phyloP scores from a whole-genome alignment of 2,329 filamentous ascomycete genomes.

The Daldinia sp. region DNA sequence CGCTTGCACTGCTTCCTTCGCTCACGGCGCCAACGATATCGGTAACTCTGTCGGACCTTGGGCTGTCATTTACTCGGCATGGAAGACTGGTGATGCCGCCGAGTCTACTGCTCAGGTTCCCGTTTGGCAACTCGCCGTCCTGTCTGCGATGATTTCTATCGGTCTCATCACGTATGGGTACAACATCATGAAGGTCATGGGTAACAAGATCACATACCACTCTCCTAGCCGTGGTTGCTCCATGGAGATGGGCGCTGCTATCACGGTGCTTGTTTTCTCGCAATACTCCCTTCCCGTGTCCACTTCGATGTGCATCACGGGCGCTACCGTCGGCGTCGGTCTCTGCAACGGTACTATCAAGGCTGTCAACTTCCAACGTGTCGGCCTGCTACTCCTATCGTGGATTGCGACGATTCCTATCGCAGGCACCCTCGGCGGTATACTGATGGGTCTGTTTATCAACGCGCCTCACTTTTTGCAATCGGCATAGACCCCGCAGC shows the following conservation, averaged over 20 bases:
- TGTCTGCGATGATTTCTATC: conserved; percentile 68
- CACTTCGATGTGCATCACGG: conserved; percentile 82
- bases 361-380: conserved; percentile 79
- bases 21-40: conserved; percentile 81
- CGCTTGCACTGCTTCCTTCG: conserved; percentile 76
- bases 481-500: neutral
- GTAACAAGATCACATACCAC: conserved; percentile 60
- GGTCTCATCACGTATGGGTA: conserved; percentile 80
- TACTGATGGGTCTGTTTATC: conserved; percentile 59
- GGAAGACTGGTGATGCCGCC: conserved; percentile 68
- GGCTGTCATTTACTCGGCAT: conserved; percentile 74
- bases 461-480: conserved; percentile 65
- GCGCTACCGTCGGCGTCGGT: conserved; percentile 79
- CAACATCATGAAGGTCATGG: conserved; percentile 87
- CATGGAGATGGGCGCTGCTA: conserved; percentile 82
- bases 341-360: conserved; percentile 77
- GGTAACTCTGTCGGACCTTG: conserved; percentile 75
- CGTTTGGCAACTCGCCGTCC: conserved; percentile 76
- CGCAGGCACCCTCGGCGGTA: conserved; percentile 63
- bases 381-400: conserved; percentile 70
- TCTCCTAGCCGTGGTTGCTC: conserved; percentile 59
- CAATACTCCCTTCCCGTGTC: conserved; percentile 79
- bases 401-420: conserved; percentile 74
- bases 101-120: conserved; percentile 71
- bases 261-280: conserved; percentile 79